Evolutionary conservation across 345 rosid species (phyloP).

Genomic region (Eucalyptus pauciflora): DNA sequence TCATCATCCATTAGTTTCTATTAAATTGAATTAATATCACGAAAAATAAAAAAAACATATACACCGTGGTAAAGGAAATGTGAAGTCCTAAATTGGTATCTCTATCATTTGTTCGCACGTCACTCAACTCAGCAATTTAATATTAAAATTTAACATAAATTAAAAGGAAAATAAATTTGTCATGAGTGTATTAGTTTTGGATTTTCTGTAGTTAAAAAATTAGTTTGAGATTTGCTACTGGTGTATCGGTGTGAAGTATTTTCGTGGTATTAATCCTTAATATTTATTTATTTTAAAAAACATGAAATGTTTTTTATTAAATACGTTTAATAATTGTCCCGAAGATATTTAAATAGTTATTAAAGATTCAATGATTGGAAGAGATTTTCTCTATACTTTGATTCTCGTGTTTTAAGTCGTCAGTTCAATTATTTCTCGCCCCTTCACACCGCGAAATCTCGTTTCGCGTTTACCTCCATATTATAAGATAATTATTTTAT

Average conservation of each 20-base stretch:
- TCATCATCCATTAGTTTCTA: accelerated
- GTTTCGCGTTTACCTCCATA: background rate
- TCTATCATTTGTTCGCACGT: accelerated
- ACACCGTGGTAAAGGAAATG: too few species aligned
- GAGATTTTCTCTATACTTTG: background rate
- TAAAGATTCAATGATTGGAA: background rate
- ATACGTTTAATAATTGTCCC: background rate
- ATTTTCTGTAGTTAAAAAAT: accelerated
- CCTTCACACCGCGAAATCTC: background rate
- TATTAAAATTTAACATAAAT: too few species aligned
- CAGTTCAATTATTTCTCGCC: background rate
- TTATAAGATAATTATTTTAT: background rate
- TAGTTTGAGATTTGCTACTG: too few species aligned
- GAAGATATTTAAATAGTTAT: background rate
- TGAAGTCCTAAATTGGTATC: too few species aligned
- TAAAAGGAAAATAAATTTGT: too few species aligned
- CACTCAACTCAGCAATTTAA: accelerated
- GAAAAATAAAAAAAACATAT: too few species aligned
- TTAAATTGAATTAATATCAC: too few species aligned
- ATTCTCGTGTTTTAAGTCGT: background rate
- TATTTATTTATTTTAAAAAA: background rate
- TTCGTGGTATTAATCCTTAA: background rate
- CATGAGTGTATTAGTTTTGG: accelerated
- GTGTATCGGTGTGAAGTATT: too few species aligned
- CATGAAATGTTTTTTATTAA: background rate